Base-by-base conservation (phyloP, 2,329 filamentous ascomycete species). In the Xylaria sp. region DNA sequence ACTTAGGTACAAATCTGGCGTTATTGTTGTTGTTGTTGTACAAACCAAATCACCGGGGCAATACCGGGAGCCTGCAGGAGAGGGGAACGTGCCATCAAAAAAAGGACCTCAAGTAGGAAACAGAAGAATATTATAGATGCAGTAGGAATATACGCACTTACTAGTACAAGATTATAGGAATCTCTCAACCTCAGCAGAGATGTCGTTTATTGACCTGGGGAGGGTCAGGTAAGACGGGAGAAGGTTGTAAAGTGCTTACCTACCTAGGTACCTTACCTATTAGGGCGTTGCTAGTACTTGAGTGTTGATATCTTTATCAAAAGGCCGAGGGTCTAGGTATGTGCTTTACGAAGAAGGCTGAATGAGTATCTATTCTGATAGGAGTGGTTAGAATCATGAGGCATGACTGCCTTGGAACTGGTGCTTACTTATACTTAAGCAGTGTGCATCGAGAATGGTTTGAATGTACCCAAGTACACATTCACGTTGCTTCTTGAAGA, bases 331-430 rank as follows among this genome's bases (percentile, higher is more conserved):
- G 18, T 23, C 48, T 3, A 8, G 50, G 23, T 36, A 20, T 7
- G 25, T n/a, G n/a, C n/a, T n/a, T 28, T 9, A 13, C 43, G 10
- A 20, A 58, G 43, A 59, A 61, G 52, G 36, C 30, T n/a, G 41
- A 43, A 43, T 15, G n/a, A n/a, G 13, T 7, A 41, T 2, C 18
- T 43, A 20, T 43, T 20, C n/a, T 8, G 18, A 6, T 41, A 18
- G 5, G 18, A n/a, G 3, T 8, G 6, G 6, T n/a, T 20, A 9
- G 6, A 6, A 39, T 39, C 18, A 5, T 39, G 7, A 39, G 36
- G 36, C 36, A 5, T 15, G 36, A 52, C 64, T 67, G 30, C 63
- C 58, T 53, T 9, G 28, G 15, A 28, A 52, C 23, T 55, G 46
- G 43, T 13, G 50, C 57, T 50, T 15, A 50, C 9, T 41, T n/a